phyloP scores from a whole-genome alignment of 1,139 yeast species.

The Taiozyma sp. region DNA sequence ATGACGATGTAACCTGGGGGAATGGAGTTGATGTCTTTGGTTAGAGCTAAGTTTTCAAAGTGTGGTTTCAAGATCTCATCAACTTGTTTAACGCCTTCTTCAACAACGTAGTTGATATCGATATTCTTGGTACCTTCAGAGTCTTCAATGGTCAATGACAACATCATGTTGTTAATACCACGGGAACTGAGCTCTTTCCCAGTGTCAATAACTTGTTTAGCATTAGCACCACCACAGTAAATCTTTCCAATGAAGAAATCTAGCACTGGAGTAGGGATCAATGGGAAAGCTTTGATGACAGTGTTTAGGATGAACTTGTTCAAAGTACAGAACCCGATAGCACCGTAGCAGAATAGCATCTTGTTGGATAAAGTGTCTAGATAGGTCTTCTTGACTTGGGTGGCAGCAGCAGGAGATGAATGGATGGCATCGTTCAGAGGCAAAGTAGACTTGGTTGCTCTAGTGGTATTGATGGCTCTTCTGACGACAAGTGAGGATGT shows the following conservation, averaged over 20 bases:
- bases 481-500: not conserved
- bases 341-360: conserved; percentile 49
- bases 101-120: conserved; percentile 58
- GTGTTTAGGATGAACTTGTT: conserved; percentile 55
- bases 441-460: conserved; percentile 3
- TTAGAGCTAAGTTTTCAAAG: conserved; percentile 38
- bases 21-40: conserved; percentile 49
- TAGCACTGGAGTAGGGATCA: conserved; percentile 65
- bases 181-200: conserved; percentile 62
- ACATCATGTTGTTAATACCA: conserved; percentile 91
- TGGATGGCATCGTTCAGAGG: not conserved
- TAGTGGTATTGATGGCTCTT: conserved; percentile 9
- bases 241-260: conserved; percentile 72
- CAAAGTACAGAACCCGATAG: conserved; percentile 63
- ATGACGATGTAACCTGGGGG: conserved; percentile 86
- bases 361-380: conserved; percentile 29
- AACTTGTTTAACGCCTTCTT: conserved; percentile 63
- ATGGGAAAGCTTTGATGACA: conserved; percentile 66
- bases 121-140: conserved; percentile 68
- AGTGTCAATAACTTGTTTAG: conserved; percentile 61
- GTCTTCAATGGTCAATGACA: conserved; percentile 88
- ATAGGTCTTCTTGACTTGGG: conserved; percentile 14
- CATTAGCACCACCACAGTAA: conserved; percentile 88
- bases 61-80: conserved; percentile 70
- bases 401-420: not conserved